Evolutionary conservation across 2,329 filamentous ascomycete species (phyloP), one percentile per base, ranked within the genome.

Genomic region (Metarhizium sp.): DNA sequence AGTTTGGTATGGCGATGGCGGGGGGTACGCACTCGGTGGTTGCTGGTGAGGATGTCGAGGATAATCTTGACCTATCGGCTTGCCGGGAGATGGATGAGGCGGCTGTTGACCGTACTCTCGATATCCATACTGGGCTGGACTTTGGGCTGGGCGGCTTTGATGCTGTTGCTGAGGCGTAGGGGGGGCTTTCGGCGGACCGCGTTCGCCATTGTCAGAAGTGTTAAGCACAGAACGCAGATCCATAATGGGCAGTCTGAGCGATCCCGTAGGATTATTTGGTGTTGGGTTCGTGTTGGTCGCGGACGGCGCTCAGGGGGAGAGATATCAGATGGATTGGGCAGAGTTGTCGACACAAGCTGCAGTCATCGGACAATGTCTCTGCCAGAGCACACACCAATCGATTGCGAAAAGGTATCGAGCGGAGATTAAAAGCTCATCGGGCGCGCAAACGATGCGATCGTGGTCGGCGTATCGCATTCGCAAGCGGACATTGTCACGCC

Each of bases 141-240:
- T 66, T 61, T 76, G 77, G 56, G 70, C 52, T 52, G 66, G 66
- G 34, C 61, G 64, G 55, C 64, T 64, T 51, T 65, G 70, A 46
- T 63, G 67, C 49, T 67, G 69, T 60, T 69, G 69, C 54, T 64
- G 66, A 34, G 64, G 67, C 55, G 64, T 63, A 40, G 62, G 64
- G 47, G 63, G 63, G 53, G 68, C 66, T 59, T 68, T 69, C 55
- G 67, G 62, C 52, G 68, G 67, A 49, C 65, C 64, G 59, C 69
- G 67, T 52, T 71, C 75, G 61, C 70, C 75, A 56, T 69, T 69
- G 58, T 79, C 79, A 40, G 76, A 73, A 25, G 74, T 71, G 66
- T 82, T 84, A 50, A 84, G 69, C 62, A 84, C 78, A 16, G 74
- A 75, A 59, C 73, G 69, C 56, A 82, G 73, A 71, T 81, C 78